A percentile compares a stretch with the other conserved stretches of the same genome.
phyloP scores from a whole-genome alignment of 768 basidiomycete species.

The Thelephora ganbajun region DNA sequence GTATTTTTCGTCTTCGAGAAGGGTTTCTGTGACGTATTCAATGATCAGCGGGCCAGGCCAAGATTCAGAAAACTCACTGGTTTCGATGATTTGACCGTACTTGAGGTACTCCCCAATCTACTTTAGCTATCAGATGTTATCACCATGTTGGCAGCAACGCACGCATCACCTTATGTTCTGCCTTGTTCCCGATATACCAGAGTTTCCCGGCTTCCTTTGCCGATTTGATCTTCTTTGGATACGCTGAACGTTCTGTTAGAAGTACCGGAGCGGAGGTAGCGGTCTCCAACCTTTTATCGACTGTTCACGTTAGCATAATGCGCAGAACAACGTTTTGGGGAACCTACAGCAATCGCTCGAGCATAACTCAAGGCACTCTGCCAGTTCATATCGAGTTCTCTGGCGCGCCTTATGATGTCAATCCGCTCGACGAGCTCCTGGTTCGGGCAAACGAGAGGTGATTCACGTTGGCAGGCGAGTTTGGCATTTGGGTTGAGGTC shows the following conservation, averaged over 20 bases:
- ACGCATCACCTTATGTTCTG: conserved; percentile 17
- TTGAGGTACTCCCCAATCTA: conserved; percentile 54
- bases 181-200: conserved; percentile 26
- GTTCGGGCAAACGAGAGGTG: conserved; percentile 57
- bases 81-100: conserved; percentile 43
- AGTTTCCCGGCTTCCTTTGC: conserved; percentile 17
- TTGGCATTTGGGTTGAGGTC: conserved; percentile 20
- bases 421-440: conserved; percentile 48
- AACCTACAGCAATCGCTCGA: conserved; percentile 53
- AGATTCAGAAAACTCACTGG: conserved; percentile 24
- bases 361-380: conserved; percentile 61
- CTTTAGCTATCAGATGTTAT: not conserved
- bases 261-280: not conserved
- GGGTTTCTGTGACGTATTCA: conserved; percentile 25
- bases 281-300: conserved; percentile 16
- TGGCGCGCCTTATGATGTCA: conserved; percentile 37
- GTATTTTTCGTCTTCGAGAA: conserved; percentile 36
- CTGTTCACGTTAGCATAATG: too few relatives aligned
- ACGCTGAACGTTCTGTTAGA: conserved; percentile 12
- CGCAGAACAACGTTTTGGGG: not conserved
- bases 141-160: not conserved
- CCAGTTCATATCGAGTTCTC: conserved; percentile 54
- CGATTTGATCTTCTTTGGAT: conserved; percentile 18
- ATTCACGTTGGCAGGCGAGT: conserved; percentile 49
- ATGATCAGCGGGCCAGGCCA: not conserved